Base-by-base conservation (phyloP, 345 rosid genomes). In the Pistacia vera region DNA sequence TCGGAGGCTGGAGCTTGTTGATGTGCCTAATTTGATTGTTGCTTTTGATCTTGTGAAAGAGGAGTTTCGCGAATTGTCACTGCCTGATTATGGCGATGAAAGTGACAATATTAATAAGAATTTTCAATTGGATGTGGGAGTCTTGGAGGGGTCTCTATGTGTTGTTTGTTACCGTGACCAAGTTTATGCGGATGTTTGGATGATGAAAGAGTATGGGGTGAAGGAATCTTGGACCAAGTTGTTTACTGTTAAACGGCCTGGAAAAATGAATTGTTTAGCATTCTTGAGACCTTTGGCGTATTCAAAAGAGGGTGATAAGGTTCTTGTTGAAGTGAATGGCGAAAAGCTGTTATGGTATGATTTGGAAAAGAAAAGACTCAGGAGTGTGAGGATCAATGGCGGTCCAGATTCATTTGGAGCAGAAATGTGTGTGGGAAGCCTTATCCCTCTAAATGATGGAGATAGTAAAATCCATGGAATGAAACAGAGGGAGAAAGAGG, bases 341-440 rank as follows among this genome's bases (percentile, higher is more conserved):
- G 46, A 62, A 11, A 83, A 83, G 78, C 86, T 89, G 7, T 76
- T 82, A 5, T 87, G 89, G 88, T 83, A 80, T 73, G 85, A 87
- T 71, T 30, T 83, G 16, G 72, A 70, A 57, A 82, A 46, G 73
- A 83, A 78, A 72, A 81, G 69, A 44, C 63, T 77, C 0, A 55
- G 59, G 68, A 77, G 76, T 51, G 46, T 84, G 13, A 81, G 73
- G 77, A 72, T 81, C 56, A 66, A 49, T 1, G 83, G 79, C 52
- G 60, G 77, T 49, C 86, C 81, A 3, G n/a, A 71, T 77, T 70
- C 72, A 6, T 81, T 58, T 78, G 78, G 79, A 63, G 70, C 85
- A 4, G 81, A 81, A 22, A 28, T 83, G 12, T 85, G 73, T 81
- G 86, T 87, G 67, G 81, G 72, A 66, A 90, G 87, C 85, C 92